Conservation (phyloP, 495 filamentous ascomycete genomes). For the Hyphodiscus hymeniophilus region DNA sequence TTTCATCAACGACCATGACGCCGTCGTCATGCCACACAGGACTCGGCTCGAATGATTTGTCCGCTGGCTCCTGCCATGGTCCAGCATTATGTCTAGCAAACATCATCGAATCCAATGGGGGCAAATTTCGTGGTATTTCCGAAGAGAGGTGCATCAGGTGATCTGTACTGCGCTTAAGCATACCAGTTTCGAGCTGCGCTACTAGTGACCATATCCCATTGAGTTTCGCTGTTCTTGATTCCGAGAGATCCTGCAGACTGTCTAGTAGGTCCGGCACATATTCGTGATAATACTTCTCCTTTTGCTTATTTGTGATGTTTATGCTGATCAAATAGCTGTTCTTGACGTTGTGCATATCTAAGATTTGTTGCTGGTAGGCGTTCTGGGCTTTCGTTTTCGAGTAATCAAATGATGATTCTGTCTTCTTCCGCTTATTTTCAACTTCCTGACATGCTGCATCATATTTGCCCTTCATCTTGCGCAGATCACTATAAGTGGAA, state of each 20-base stretch:
- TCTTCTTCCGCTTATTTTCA: conserved; percentile 89
- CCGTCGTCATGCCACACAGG: conserved; percentile 96
- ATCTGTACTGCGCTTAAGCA: conserved; percentile 61
- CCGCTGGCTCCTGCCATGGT: conserved; percentile 68
- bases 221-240: conserved; percentile 72
- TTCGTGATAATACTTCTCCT: conserved; percentile 93
- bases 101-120: conserved; percentile 91
- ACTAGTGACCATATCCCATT: conserved; percentile 82
- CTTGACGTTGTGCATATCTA: conserved; percentile 96
- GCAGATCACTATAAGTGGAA: conserved; percentile 69
- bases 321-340: conserved; percentile 94
- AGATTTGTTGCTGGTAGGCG: conserved; percentile 79
- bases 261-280: conserved; percentile 92
- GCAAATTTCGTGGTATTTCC: conserved; percentile 84
- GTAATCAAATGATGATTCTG: conserved; percentile 81
- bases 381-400: conserved; percentile 77
- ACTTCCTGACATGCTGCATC: conserved; percentile 91
- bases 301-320: conserved; percentile 92
- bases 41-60: conserved; percentile 87
- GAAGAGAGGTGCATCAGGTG: conserved; percentile 59
- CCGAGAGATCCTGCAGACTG: conserved; percentile 82
- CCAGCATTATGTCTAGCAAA: conserved; percentile 86
- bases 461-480: conserved; percentile 88
- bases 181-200: conserved; percentile 64
- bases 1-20: conserved; percentile 70